Base-by-base conservation (phyloP, 2,329 filamentous ascomycete genomes). In the Talaromyces sp. region DNA sequence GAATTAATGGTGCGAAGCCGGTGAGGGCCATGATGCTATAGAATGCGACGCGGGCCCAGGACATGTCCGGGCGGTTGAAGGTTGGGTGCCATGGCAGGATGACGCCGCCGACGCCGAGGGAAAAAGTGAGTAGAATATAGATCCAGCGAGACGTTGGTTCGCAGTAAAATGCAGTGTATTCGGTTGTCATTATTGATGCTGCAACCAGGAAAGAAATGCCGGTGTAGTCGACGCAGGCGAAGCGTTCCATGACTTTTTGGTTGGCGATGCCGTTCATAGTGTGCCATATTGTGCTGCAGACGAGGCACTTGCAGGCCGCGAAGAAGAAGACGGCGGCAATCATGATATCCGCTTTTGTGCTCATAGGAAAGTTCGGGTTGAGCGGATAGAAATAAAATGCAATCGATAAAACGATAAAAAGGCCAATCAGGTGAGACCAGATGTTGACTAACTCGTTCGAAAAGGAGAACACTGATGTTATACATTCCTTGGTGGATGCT, bases 161-260 rank as follows among this genome's bases (percentile, higher is more conserved):
- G 81, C 95, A 97, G 82, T 99, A 99, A 79, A 99, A 99, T 27
- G 94, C 95, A 0, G 95, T 97, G 81, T 98, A 99, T 77, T 99
- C 95, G 41, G 93, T 97, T 2, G 95, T 97, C 86, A 98, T 92
- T 80, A 99, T 99, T 64, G 92, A 96, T 10, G 95, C 93, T 2
- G 95, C 76, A 61, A 99, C 95, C 31, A 99, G 86, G 60, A 99
- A 83, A 1, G 93, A 97, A 70, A 99, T 99, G 63, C 95, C 95
- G 0, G 95, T 98, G 80, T 99, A 99, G 78, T 99, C 95, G 66
- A 99, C 93, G 76, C 95, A 99, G 19, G 95, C 95, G 73, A 99
- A 98, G 67, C 93, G 90, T 75, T 96, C 95, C 80, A 99, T 90
- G 49, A 96, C 86, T 22, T 88, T 87, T 73, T 96, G 89, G 70